A percentile compares a stretch with the other conserved stretches of the same genome.
Evolutionary conservation across 192 early-diverging fungal species (phyloP).

Genomic region (Umbelopsis sp.): DNA sequence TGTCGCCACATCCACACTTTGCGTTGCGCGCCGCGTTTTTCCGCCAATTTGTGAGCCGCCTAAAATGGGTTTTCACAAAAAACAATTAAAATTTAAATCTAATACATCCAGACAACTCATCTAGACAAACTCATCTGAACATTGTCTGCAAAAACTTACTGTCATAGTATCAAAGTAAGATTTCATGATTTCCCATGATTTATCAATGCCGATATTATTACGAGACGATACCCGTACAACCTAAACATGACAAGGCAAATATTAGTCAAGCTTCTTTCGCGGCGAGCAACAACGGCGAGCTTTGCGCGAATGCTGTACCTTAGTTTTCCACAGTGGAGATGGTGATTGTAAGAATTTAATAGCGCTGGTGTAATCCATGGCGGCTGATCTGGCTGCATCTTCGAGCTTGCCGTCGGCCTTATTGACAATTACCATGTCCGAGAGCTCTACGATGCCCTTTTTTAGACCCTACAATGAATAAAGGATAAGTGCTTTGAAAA

Average conservation of each 20-base stretch:
- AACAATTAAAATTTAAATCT: no score
- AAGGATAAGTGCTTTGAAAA: background rate
- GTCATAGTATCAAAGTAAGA: constrained; percentile 55
- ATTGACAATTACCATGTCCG: constrained; percentile 81
- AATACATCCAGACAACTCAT: no score
- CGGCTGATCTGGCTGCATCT: constrained; percentile 62
- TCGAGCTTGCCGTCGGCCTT: constrained; percentile 77
- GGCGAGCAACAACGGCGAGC: no score
- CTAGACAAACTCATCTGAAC: background rate
- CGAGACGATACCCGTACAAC: constrained; percentile 64
- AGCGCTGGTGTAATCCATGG: constrained; percentile 70
- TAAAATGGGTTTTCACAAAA: background rate
- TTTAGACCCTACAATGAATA: constrained; percentile 67
- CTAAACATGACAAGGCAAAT: constrained; percentile 13
- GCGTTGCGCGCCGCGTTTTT: constrained; percentile 61
- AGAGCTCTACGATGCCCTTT: constrained; percentile 85
- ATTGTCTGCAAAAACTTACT: constrained; percentile 36
- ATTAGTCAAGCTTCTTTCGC: no score
- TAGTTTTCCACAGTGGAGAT: constrained; percentile 47
- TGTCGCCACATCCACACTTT: constrained; percentile 74
- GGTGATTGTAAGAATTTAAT: constrained; percentile 64
- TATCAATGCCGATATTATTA: constrained; percentile 52
- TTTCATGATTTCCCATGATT: constrained; percentile 64
- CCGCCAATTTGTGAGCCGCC: background rate
- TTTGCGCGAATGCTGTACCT: constrained; percentile 19